Percentiles rank a stretch among this genome's conserved stretches.
phyloP scores from a whole-genome alignment of 2,329 filamentous ascomycete genomes.

The Juglanconis sp. region DNA sequence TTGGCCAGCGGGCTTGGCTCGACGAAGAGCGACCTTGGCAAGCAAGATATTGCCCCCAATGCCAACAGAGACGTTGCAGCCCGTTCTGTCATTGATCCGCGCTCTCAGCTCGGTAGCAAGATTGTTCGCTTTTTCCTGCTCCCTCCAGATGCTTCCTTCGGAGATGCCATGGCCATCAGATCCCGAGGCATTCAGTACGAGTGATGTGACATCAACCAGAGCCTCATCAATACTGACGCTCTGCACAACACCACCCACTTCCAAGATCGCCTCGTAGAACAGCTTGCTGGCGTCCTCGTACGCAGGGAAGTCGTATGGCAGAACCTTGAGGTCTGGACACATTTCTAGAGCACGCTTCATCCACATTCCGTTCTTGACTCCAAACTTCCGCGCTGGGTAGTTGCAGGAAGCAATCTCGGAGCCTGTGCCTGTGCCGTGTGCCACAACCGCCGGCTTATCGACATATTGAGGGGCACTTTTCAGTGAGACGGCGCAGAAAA shows the following conservation, averaged over 20 bases:
- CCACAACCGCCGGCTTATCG: slow-evolving; percentile 82
- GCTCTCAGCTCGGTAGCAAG: slow-evolving; percentile 67
- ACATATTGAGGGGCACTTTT: slow-evolving; percentile 72
- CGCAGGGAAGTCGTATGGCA: slow-evolving; percentile 93
- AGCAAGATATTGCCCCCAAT: slow-evolving; percentile 88
- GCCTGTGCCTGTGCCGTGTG: slow-evolving; percentile 78
- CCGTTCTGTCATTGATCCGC: slow-evolving; percentile 70
- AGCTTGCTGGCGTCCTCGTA: slow-evolving; percentile 87
- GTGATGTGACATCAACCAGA: slow-evolving; percentile 74
- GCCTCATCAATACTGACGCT: slow-evolving; percentile 98
- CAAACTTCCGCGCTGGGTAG: slow-evolving; percentile 81
- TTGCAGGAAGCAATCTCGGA: slow-evolving; percentile 98
- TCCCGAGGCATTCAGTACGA: slow-evolving; percentile 63
- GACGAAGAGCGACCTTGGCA: slow-evolving; percentile 85
- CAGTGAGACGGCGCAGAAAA: slow-evolving; percentile 89
- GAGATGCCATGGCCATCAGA: slow-evolving; percentile 63
- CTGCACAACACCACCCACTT: slow-evolving; percentile 78
- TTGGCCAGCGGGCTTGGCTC: slow-evolving; percentile 92
- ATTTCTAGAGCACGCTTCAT: slow-evolving; percentile 85
- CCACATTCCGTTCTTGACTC: slow-evolving; percentile 99
- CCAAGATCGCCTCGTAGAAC: slow-evolving; percentile 84
- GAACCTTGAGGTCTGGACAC: slow-evolving; percentile 79
- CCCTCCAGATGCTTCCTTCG: slow-evolving; percentile 69
- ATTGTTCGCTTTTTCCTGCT: slow-evolving; percentile 74
- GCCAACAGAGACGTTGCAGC: slow-evolving; percentile 85